A percentile compares a stretch with the other conserved stretches of the same genome.
Evolutionary conservation across 1,284 basidiomycete species (phyloP).

Genomic region (Bondarzewia mesenterica): DNA sequence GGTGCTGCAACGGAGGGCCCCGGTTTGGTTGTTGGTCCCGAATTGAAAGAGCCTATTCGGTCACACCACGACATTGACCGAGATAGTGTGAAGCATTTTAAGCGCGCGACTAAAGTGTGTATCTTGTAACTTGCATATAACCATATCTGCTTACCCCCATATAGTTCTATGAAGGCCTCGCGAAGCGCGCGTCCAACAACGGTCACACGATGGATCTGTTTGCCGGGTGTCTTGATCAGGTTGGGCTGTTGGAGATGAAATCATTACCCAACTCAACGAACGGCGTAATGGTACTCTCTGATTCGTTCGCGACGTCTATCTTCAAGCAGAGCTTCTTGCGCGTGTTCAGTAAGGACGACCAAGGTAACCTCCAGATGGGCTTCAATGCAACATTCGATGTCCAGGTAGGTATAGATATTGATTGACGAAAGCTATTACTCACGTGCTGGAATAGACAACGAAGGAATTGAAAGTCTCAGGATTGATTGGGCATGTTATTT

Average conservation of each 20-base stretch:
- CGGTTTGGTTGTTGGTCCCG: slow-evolving; percentile 93
- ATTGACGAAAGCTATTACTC: background rate
- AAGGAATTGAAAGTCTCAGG: slow-evolving; percentile 99
- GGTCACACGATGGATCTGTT: slow-evolving; percentile 96
- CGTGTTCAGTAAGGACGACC: slow-evolving; percentile 90
- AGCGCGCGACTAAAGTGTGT: slow-evolving; percentile 87
- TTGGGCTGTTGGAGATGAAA: slow-evolving; percentile 98
- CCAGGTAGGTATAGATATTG: slow-evolving; percentile 45
- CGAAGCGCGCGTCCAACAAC: slow-evolving; percentile 91
- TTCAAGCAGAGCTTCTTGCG: slow-evolving; percentile 98
- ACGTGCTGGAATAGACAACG: slow-evolving; percentile 60
- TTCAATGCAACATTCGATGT: slow-evolving; percentile 99
- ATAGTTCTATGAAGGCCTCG: slow-evolving; percentile 92
- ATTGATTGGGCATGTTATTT: slow-evolving; percentile 95
- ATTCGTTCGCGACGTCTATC: slow-evolving; percentile 97
- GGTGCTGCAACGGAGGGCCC: slow-evolving; percentile 97
- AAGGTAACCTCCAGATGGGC: slow-evolving; percentile 92
- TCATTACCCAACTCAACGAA: slow-evolving; percentile 93
- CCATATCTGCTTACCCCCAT: slow-evolving; percentile 6
- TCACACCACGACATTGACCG: slow-evolving; percentile 99
- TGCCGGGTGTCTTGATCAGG: slow-evolving; percentile 96
- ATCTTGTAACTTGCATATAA: background rate
- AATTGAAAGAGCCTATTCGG: slow-evolving; percentile 95
- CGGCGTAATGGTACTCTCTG: slow-evolving; percentile 92
- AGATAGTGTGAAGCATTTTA: slow-evolving; percentile 96